These are phyloP conservation scores for Senna siamea DNA, from an alignment of 306 rosid genomes.

Conservation along the genomic window DNA sequence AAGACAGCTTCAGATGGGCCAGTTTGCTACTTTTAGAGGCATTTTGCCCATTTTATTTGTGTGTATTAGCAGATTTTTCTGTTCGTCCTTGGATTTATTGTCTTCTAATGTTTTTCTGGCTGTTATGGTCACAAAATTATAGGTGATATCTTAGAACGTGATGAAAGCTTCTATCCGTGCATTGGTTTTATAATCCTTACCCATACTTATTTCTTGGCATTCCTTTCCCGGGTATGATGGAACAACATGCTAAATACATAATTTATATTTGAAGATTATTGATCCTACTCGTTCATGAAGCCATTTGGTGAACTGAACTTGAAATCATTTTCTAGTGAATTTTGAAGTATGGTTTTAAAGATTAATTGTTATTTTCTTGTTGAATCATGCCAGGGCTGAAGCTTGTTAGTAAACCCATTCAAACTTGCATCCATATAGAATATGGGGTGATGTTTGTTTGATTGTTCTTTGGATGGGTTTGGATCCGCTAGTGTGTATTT, in stretches of 20 bases:
- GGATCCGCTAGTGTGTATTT: background rate
- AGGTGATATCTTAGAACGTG: slow-evolving; percentile 29
- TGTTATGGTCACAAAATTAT: slow-evolving; percentile 14
- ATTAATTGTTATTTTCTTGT: background rate
- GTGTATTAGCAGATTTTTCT: slow-evolving; percentile 25
- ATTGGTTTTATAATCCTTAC: slow-evolving; percentile 16
- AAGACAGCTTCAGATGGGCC: slow-evolving; percentile 38
- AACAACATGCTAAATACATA: slow-evolving; percentile 14
- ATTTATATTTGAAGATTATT: slow-evolving; percentile 26
- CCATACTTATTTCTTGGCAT: background rate
- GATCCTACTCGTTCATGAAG: slow-evolving; percentile 31
- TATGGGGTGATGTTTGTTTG: background rate
- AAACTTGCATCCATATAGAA: too few species aligned
- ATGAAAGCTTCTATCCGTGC: slow-evolving; percentile 20
- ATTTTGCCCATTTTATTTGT: slow-evolving; percentile 39
- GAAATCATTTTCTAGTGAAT: slow-evolving; percentile 18
- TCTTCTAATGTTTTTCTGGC: slow-evolving; percentile 15
- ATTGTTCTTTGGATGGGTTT: background rate
- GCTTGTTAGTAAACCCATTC: background rate
- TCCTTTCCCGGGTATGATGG: slow-evolving; percentile 5
- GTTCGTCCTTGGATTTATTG: slow-evolving; percentile 32
- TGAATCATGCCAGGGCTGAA: background rate
- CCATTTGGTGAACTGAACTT: background rate
- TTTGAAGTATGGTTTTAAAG: background rate
- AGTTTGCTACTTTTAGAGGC: slow-evolving; percentile 58